phyloP scores from a whole-genome alignment of 192 early-diverging fungal species.

The Backusella parvicylindrica region DNA sequence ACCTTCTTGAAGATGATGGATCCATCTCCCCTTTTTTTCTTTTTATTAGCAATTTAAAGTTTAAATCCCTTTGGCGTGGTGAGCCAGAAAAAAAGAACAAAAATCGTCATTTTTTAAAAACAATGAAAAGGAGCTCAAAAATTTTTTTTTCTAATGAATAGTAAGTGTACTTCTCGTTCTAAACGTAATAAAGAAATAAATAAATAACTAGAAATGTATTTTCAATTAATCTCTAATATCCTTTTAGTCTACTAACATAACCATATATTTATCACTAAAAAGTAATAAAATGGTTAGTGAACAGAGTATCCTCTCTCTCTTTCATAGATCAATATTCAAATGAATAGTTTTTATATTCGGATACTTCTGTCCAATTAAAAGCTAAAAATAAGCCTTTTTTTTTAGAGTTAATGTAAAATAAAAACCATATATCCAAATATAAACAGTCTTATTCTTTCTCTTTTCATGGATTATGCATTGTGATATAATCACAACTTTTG shows the following conservation, averaged over 20 bases:
- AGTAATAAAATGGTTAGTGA: background rate
- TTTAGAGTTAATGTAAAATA: no score
- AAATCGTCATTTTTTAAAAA: background rate
- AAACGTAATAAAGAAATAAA: background rate
- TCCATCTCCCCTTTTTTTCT: background rate
- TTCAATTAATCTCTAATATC: background rate
- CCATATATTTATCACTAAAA: background rate
- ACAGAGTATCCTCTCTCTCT: background rate
- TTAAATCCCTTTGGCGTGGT: background rate
- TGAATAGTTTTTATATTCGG: background rate
- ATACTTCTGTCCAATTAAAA: background rate
- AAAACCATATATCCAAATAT: background rate
- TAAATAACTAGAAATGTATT: background rate
- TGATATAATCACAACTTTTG: background rate
- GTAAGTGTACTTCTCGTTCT: background rate
- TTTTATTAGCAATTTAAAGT: background rate
- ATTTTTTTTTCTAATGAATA: background rate
- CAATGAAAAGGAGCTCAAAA: background rate
- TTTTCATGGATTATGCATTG: background rate
- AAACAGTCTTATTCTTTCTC: background rate
- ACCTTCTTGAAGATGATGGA: no score
- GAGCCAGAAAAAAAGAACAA: background rate
- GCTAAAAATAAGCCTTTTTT: background rate
- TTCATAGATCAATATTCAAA: background rate
- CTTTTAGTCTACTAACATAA: background rate